Evolutionary conservation across 148 eudicot genomes (phyloP), one percentile per base, ranked within the genome.

Genomic region (Rhododendron williamsianum): DNA sequence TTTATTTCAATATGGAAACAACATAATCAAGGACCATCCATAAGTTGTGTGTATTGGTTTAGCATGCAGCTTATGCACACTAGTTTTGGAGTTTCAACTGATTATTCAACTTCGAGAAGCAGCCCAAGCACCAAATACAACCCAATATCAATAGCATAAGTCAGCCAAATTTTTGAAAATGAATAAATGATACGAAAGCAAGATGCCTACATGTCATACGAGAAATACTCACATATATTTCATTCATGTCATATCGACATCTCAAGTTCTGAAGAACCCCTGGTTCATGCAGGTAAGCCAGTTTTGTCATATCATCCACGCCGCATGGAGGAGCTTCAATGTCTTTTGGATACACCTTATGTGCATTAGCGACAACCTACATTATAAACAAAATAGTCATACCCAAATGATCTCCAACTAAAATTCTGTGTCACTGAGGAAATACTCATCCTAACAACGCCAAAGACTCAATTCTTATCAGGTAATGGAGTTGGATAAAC

Each of bases 271-370:
- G 90, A 77, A 93, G 89, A 81, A 93, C 96, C 80, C 96, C 96
- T 46, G 96, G 96, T 81, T 93, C 94, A 85, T 93, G 96, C 81
- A 93, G 89, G 91, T 93, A 93, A 81, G 96, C 92, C 82, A 93
- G 88, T 89, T 90, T 93, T 65, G 96, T 93, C 96, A 93, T 93
- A 81, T 93, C 96, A 86, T 93, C 94, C 51, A 93, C 93, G 30
- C 95, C 95, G 74, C 91, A 88, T 38, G 90, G 79, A 76, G 95
- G 94, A 80, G 95, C 94, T 88, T 93, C 95, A 46, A 87, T 85
- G 85, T 93, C 95, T 88, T 93, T 92, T 38, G 92, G 91, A 83
- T 90, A 83, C 81, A 93, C 90, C 82, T 86, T 91, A 49, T 90
- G 87, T 54, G 81, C 85, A 52, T 91, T 88, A 67, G 87, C 84